Evolutionary conservation across 768 basidiomycete genomes (phyloP), one percentile per base, ranked within the genome.

Genomic region (Tremella yokohamensis): DNA sequence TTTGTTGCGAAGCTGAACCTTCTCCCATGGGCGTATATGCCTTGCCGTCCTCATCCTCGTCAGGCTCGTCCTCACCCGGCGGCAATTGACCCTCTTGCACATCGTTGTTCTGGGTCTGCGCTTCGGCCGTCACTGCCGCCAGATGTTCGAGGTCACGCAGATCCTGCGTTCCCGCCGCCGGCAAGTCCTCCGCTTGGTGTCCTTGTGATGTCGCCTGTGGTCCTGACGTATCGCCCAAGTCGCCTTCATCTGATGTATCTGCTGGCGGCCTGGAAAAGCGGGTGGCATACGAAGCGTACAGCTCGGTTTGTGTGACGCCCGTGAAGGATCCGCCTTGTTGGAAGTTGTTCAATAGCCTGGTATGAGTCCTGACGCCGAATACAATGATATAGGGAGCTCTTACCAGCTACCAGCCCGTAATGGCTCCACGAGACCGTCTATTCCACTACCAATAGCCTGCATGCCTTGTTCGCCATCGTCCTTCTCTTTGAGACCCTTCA

Each of bases 281-380:
- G n/a, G 65, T 58, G 0, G 66, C 63, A 51, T 73, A 73, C 2
- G 66, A 66, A 12, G 72, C 58, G 52, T 73, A 73, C 18, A 73
- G 58, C 15, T 73, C 72, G 4, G 66, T 61, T 54, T 73, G 71
- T 15, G 61, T 47, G 3, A 50, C 22, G 34, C 53, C 52, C 7
- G 52, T 19, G 51, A n/a, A 1, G 53, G 65, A 49, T 64, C 60
- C 11, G 54, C 57, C 55, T 37, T 58, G 60, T 38, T 67, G 65
- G 52, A 61, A 64, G 9, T 61, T 62, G 52, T 54, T 65, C 49
- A 68, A 44, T 25, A 70, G 51, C 64, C 66, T 65, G 44, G 8
- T 11, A 25, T 34, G 29, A 34, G 25, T 16, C 34, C n/a, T 7
- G 39, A 3, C 26, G 20, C 34, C 13, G 19, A 34, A 55, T 49